Evolutionary conservation across 164 flowering plant species (phyloP).

Genomic region (Macadamia tetraphylla): DNA sequence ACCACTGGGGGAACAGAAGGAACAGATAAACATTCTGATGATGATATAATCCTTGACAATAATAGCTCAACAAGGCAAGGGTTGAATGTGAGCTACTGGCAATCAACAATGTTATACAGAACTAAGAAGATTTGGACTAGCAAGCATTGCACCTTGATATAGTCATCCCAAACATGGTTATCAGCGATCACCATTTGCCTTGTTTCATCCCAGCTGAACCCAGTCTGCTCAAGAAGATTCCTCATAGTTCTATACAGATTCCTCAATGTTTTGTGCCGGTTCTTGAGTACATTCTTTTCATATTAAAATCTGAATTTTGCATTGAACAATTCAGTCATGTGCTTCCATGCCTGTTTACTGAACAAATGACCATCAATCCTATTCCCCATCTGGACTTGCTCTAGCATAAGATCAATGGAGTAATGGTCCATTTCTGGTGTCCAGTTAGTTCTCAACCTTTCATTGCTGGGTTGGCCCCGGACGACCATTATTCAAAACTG

Average conservation of each 20-base stretch:
- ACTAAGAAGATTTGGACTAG: neutral
- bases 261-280: conserved; percentile 53
- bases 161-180: conserved; percentile 50
- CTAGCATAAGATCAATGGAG: conserved; percentile 52
- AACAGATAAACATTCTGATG: too few species aligned
- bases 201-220: conserved; percentile 52
- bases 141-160: conserved; percentile 38
- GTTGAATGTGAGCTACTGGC: neutral
- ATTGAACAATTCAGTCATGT: conserved; percentile 42
- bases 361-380: conserved; percentile 43
- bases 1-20: too few species aligned
- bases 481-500: conserved; percentile 25
- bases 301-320: conserved; percentile 40
- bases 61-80: too few species aligned
- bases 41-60: too few species aligned
- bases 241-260: conserved; percentile 38
- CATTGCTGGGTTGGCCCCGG: conserved; percentile 19
- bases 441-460: conserved; percentile 57
- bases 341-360: conserved; percentile 50
- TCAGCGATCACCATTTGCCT: conserved; percentile 54
- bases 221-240: conserved; percentile 41
- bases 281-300: conserved; percentile 46
- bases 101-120: neutral
- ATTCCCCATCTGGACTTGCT: conserved; percentile 41
- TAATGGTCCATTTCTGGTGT: conserved; percentile 61